A percentile compares a stretch with the other conserved stretches of the same genome.
Conservation (phyloP, 495 filamentous ascomycete species). For the Aspergillus heteromorphus region DNA sequence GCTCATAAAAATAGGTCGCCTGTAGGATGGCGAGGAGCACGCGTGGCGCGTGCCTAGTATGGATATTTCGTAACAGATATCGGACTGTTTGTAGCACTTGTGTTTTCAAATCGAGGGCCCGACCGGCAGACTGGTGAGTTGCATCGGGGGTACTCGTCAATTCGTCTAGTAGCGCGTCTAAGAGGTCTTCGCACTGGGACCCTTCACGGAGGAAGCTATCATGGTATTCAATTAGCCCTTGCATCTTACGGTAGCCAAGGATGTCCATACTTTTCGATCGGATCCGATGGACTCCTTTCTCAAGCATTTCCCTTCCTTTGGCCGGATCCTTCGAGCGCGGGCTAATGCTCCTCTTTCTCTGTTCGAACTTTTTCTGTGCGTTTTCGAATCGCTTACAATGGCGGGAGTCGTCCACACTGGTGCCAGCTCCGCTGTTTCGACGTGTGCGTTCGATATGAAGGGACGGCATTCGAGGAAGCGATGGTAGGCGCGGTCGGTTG, state of each 20-base stretch:
- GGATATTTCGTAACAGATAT: conserved; percentile 61
- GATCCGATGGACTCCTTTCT: conserved; percentile 72
- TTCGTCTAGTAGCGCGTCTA: conserved; percentile 68
- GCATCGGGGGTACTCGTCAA: conserved; percentile 52
- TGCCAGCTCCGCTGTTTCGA: not conserved
- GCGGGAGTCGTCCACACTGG: conserved; percentile 1
- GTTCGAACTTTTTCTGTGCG: not conserved
- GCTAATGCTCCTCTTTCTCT: conserved; percentile 27
- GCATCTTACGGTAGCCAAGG: conserved; percentile 82
- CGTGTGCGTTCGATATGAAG: conserved; percentile 1
- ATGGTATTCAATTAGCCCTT: conserved; percentile 69
- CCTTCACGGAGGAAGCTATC: conserved; percentile 50
- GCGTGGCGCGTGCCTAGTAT: conserved; percentile 49
- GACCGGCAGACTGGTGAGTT: conserved; percentile 44
- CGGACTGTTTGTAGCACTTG: conserved; percentile 79
- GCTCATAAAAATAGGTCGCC: conserved; percentile 3
- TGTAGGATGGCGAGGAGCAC: conserved; percentile 54
- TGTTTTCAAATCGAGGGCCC: conserved; percentile 77
- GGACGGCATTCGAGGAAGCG: not conserved
- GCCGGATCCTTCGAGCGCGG: conserved; percentile 40
- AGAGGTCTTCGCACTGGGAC: conserved; percentile 63
- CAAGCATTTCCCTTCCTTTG: conserved; percentile 54
- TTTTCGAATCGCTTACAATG: conserved; percentile 22
- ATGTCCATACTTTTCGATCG: conserved; percentile 69
- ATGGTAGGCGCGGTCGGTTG: conserved; percentile 6